Conservation (phyloP, 257 asterid species). For the Eustoma russellianum region DNA sequence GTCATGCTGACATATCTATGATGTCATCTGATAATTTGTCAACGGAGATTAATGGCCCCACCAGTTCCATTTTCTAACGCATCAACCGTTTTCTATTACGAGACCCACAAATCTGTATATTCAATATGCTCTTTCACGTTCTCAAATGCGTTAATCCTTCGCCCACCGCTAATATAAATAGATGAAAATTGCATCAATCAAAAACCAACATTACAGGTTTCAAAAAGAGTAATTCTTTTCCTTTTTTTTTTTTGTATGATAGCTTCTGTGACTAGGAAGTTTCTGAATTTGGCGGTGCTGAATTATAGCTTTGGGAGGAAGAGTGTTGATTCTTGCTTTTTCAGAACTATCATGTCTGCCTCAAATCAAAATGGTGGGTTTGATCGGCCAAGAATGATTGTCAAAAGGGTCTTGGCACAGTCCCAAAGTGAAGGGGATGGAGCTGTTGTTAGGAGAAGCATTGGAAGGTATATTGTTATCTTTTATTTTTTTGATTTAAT, state of each 20-base stretch:
- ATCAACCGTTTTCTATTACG: background rate
- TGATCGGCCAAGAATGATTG: slow-evolving; percentile 59
- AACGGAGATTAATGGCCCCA: slow-evolving; percentile 4
- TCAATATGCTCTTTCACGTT: background rate
- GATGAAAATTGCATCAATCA: no score
- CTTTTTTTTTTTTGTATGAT: slow-evolving; percentile 22
- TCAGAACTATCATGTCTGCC: slow-evolving; percentile 35
- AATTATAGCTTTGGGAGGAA: slow-evolving; percentile 3
- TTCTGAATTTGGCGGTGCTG: slow-evolving; percentile 17
- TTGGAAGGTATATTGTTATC: slow-evolving; percentile 83
- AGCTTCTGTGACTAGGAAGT: slow-evolving; percentile 26
- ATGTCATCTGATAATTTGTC: slow-evolving; percentile 24
- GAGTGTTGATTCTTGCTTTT: background rate
- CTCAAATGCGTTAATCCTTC: background rate
- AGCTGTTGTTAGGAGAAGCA: slow-evolving; percentile 76
- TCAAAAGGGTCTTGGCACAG: slow-evolving; percentile 52
- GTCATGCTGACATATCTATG: slow-evolving; percentile 34
- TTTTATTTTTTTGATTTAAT: background rate
- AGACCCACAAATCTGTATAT: slow-evolving; percentile 4
- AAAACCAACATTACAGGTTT: no score
- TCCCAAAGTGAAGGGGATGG: slow-evolving; percentile 76
- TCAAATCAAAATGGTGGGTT: slow-evolving; percentile 30
- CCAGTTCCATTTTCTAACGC: slow-evolving; percentile 1
- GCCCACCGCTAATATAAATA: background rate
- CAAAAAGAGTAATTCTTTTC: background rate